These are phyloP conservation scores for Malassezia nana DNA, from an alignment of 1,284 basidiomycete species.

Conservation along the genomic window DNA sequence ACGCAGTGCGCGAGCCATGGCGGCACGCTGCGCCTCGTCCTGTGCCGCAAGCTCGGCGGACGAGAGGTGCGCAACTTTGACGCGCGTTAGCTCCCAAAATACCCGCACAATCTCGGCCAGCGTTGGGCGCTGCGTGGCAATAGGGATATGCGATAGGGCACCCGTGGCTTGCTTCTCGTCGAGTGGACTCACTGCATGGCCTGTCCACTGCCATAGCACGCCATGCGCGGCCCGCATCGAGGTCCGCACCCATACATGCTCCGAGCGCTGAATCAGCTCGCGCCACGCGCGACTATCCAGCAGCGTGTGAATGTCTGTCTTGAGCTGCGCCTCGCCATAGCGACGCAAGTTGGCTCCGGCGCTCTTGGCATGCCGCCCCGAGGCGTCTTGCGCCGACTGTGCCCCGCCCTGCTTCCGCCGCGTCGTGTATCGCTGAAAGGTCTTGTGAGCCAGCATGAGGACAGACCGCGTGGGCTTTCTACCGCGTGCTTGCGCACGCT, in stretches of 20 bases:
- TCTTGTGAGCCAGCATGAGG: slow-evolving; percentile 80
- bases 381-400: slow-evolving; percentile 81
- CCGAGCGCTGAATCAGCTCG: slow-evolving; percentile 31
- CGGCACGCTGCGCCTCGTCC: slow-evolving; percentile 28
- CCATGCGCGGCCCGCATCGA: slow-evolving; percentile 36
- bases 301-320: slow-evolving; percentile 58
- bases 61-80: slow-evolving; percentile 75
- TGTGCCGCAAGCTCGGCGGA: slow-evolving; percentile 66
- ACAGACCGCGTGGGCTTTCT: slow-evolving; percentile 40
- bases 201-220: slow-evolving; percentile 42
- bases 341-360: slow-evolving; percentile 88
- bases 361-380: slow-evolving; percentile 78
- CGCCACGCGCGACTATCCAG: slow-evolving; percentile 34
- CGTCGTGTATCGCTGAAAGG: slow-evolving; percentile 97
- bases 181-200: slow-evolving; percentile 30
- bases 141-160: slow-evolving; percentile 41
- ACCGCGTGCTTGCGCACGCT: slow-evolving; percentile 9
- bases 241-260: slow-evolving; percentile 41
- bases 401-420: slow-evolving; percentile 94
- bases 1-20: slow-evolving; percentile 23
- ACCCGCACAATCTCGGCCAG: slow-evolving; percentile 80
- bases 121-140: slow-evolving; percentile 56
- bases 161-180: slow-evolving; percentile 44
- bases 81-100: slow-evolving; percentile 72
- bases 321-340: slow-evolving; percentile 84